Base-by-base conservation (phyloP, 768 basidiomycete genomes). In the Suillus subluteus region DNA sequence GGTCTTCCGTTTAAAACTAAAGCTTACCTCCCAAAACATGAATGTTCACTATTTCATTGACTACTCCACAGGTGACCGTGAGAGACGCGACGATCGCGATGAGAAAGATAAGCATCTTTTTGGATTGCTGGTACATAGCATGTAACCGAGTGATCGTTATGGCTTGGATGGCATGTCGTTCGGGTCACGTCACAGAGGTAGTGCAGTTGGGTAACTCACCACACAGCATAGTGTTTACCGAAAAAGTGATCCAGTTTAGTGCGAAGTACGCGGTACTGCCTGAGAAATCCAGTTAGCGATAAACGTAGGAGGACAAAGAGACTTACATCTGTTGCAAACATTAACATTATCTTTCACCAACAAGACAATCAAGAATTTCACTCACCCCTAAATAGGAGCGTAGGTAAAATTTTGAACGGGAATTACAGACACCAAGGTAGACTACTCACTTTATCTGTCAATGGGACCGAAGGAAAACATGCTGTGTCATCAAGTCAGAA, bases 401-500 rank as follows among this genome's bases (percentile, higher is more conserved):
- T 32, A 35, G 32, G 15, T 56, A 56, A 21, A 4, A 48, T 48
- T 21, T 35, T n/a, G 5, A 1, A 56, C 21, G 11, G 18, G 55
- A 18, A 56, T 35, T 21, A 7, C 55, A 13, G 5, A 11, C 6
- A 52, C 11, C 32, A 35, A 32, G 9, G 18, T 21, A 37, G 5
- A 37, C 37, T 56, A 56, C 55, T 56, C 21, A 37, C 55, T 56
- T 5, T 2, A 56, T 56, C 55, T 56, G 35, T n/a, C 55, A 56
- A 11, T 5, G 55, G 12, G 6, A 56, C 35, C 6, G 35, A 37
- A 11, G 55, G 18, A 13, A 56, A 5, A 37, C 12, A 37, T 13
- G 6, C 55, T 56, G 21, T n/a, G 6, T 21, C 30, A 13, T n/a
- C 55, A 21, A 11, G 55, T 35, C 55, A 35, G 32, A 56, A 21